These are phyloP conservation scores for Podospora sp. DNA, from an alignment of 495 filamentous ascomycete species.

Conservation along the genomic window DNA sequence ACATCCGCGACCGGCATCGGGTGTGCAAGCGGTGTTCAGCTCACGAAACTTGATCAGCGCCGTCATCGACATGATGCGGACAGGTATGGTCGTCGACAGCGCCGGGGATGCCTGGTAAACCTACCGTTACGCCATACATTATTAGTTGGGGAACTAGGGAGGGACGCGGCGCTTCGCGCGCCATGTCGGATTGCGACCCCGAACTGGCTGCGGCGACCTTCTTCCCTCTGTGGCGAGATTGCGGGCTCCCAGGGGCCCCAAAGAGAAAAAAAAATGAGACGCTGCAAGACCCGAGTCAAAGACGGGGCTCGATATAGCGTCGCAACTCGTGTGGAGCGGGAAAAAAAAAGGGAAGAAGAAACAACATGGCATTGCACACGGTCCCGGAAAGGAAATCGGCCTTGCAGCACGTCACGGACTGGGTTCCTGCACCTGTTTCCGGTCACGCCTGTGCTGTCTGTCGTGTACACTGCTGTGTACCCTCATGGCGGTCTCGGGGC, in stretches of 20 bases:
- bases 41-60: not conserved
- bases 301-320: too few relatives aligned
- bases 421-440: not conserved
- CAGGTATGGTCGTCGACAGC: not conserved
- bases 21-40: not conserved
- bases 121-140: too few relatives aligned
- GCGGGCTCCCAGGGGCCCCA: not conserved
- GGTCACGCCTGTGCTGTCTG: not conserved
- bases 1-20: not conserved
- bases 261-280: not conserved
- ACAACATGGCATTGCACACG: too few relatives aligned
- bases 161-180: not conserved
- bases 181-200: not conserved
- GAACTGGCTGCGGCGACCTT: not conserved
- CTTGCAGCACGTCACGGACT: not conserved
- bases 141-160: too few relatives aligned
- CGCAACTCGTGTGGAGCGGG: too few relatives aligned
- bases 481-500: not conserved
- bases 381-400: not conserved
- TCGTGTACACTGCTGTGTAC: not conserved
- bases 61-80: not conserved
- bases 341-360: too few relatives aligned
- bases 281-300: too few relatives aligned
- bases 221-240: not conserved
- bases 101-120: too few relatives aligned